Evolutionary conservation across 257 asterid genomes (phyloP), one percentile per base, ranked within the genome.

Genomic region (Rhazya stricta): DNA sequence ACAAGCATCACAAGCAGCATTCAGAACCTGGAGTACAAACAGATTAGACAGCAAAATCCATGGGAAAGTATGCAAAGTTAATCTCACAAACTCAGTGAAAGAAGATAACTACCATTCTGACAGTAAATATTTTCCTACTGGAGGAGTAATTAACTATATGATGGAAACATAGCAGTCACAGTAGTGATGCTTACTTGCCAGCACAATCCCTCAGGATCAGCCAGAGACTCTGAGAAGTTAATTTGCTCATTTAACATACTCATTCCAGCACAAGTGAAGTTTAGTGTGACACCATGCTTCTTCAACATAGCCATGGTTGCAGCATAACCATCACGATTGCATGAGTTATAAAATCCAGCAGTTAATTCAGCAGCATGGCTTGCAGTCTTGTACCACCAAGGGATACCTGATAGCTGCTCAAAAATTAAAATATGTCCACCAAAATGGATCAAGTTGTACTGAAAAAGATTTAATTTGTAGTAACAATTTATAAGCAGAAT

Each of bases 361-460:
- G 98, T 91, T 75, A 92, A 63, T 84, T 92, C 98, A 12, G 97
- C 87, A 9, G 98, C 98, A 21, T 90, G 98, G 34, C 94, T 89
- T 29, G 87, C 83, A 63, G 92, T 91, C 36, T 58, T 77, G 81
- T 88, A 92, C 98, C 97, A 92, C 98, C 98, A 92, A 72, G 90
- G 92, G 75, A 89, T 86, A 19, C 96, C 96, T 29, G 96, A 85
- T 54, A 92, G 89, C 96, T 92, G 78, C 73, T 67, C 60, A 41
- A 63, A 32, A 56, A 54, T 62, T 51, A 51, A 65, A 71, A 60
- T 36, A 15, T 15, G 56, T 66, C 66, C 45, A 41, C 61, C 61
- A 70, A 19, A 9, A 57, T 56, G 67, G 73, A 54, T 78, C 48
- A 60, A 73, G 67, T 41, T 51, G 63, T 41, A 32, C 16, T 9